Percentiles rank a stretch among this genome's conserved stretches.
Conservation (phyloP, 1,284 basidiomycete genomes). For the Macrocystidia cucumis region DNA sequence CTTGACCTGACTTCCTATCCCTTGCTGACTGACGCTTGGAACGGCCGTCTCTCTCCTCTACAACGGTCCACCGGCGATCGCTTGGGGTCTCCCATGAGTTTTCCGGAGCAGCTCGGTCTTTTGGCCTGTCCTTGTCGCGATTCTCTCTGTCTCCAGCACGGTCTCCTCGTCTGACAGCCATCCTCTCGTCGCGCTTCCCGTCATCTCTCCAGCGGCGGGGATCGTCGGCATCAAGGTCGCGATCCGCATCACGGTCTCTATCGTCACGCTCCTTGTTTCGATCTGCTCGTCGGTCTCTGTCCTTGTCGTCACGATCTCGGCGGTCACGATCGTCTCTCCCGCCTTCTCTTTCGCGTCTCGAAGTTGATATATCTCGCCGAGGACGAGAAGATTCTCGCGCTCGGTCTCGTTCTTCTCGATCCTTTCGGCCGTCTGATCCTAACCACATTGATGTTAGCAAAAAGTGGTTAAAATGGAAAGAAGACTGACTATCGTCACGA, state of each 20-base stretch:
- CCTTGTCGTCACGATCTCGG: conserved; percentile 19
- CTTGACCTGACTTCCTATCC: conserved; percentile 41
- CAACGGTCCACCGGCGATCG: conserved; percentile 47
- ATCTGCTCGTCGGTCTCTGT: conserved; percentile 5
- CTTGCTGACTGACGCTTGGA: conserved; percentile 49
- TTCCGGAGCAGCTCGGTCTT: conserved; percentile 38
- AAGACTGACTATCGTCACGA: conserved; percentile 53
- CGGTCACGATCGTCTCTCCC: conserved; percentile 29
- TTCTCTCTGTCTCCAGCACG: conserved; percentile 10
- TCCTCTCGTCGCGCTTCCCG: conserved; percentile 67
- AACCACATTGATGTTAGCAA: conserved; percentile 7
- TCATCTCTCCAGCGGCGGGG: conserved; percentile 70
- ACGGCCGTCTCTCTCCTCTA: conserved; percentile 59
- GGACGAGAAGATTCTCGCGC: conserved; percentile 40
- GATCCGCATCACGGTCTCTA: conserved; percentile 33
- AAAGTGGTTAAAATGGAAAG: conserved; percentile 6
- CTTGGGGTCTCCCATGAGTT: conserved; percentile 30
- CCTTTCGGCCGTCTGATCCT: conserved; percentile 42
- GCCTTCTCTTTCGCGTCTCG: conserved; percentile 40
- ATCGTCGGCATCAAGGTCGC: conserved; percentile 47
- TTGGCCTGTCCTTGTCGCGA: conserved; percentile 20
- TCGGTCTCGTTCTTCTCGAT: conserved; percentile 38
- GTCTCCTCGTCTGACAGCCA: conserved; percentile 50
- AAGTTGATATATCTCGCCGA: conserved; percentile 45
- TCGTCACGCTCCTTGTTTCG: conserved; percentile 19